These are phyloP conservation scores for Globisporangium viniferum DNA, from an alignment of 352 stramenopile genomes.

Conservation along the genomic window DNA sequence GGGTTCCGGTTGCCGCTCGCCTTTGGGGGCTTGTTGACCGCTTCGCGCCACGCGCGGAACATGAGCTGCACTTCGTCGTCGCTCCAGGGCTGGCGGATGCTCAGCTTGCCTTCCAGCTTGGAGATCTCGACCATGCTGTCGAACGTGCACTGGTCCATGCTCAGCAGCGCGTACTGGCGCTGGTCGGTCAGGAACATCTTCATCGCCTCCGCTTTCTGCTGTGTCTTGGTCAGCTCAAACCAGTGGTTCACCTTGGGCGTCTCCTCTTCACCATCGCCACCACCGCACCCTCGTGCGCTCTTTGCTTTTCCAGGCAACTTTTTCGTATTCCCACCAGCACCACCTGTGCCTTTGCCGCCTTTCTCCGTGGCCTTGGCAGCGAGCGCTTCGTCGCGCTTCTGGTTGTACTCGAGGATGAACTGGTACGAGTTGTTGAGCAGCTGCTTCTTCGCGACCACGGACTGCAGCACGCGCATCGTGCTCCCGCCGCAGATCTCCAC, in stretches of 20 bases:
- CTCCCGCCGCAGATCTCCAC: constrained; percentile 9
- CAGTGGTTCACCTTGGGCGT: constrained; percentile 7
- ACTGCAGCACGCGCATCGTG: constrained; percentile 4
- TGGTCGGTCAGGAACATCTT: constrained; percentile 8
- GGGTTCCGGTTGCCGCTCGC: background rate
- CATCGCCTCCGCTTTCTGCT: constrained; percentile 5
- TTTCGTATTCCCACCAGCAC: background rate
- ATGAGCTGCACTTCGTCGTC: constrained; percentile 12
- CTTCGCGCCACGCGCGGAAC: constrained; percentile 14
- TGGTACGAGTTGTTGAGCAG: constrained; percentile 16
- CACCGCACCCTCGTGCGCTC: background rate
- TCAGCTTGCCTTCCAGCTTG: constrained; percentile 11
- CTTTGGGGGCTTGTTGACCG: constrained; percentile 1
- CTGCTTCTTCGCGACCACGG: constrained; percentile 16
- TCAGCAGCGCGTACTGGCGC: constrained; percentile 12
- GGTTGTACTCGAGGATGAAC: constrained; percentile 14
- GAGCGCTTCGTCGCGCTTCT: background rate
- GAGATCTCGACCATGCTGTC: constrained; percentile 12
- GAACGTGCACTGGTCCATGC: constrained; percentile 12
- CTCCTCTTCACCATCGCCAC: background rate
- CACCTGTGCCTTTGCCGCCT: background rate
- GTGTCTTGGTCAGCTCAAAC: constrained; percentile 11
- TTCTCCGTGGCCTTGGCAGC: background rate
- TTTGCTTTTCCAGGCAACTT: background rate
- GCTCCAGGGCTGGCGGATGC: constrained; percentile 10